Evolutionary conservation across 2,329 filamentous ascomycete species (phyloP).

Genomic region (Arthrinium puccinioides): DNA sequence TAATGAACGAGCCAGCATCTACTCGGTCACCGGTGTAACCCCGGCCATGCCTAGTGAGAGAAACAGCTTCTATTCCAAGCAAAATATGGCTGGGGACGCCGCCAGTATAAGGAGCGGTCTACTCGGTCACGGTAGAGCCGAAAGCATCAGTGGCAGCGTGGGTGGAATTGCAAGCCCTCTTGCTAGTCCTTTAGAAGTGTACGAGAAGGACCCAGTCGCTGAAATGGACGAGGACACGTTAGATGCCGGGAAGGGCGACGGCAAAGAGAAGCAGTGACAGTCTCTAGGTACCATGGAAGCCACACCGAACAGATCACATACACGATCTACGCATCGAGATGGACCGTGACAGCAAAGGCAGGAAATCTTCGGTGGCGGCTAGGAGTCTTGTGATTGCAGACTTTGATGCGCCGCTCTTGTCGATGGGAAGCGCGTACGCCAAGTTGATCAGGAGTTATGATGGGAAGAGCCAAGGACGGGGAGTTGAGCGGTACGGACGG

Average conservation of each 20-base stretch:
- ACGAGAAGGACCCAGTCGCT: slow-evolving; percentile 16
- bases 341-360: no score
- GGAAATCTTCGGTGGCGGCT: no score
- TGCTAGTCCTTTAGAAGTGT: slow-evolving; percentile 45
- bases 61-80: slow-evolving; percentile 70
- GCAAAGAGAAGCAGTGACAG: neutral
- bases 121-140: slow-evolving; percentile 69
- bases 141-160: slow-evolving; percentile 76
- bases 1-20: slow-evolving; percentile 70
- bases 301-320: no score
- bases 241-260: neutral
- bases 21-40: slow-evolving; percentile 64
- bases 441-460: no score
- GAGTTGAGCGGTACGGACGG: no score
- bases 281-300: no score
- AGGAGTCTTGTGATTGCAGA: no score
- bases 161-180: slow-evolving; percentile 55
- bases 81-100: slow-evolving; percentile 53
- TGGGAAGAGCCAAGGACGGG: no score
- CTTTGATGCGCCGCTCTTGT: no score
- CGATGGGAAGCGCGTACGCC: no score
- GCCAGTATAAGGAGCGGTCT: slow-evolving; percentile 73
- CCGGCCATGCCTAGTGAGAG: slow-evolving; percentile 66
- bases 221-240: neutral
- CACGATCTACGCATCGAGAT: no score